Conservation (phyloP, 306 rosid species). For the Pterocarpus macrocarpus region DNA sequence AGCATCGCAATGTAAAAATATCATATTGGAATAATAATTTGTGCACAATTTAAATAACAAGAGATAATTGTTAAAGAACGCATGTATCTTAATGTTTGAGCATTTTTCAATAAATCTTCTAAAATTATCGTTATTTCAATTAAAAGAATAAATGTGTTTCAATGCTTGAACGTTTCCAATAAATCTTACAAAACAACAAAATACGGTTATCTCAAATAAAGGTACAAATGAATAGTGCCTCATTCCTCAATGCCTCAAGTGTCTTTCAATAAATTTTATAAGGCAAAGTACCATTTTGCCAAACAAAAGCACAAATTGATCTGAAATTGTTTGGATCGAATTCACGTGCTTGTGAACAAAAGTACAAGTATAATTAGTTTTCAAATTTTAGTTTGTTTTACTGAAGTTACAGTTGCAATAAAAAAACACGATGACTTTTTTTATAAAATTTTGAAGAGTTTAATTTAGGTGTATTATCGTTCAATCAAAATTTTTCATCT, state of each 20-base stretch:
- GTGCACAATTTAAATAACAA: too few species aligned
- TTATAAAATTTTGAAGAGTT: neutral
- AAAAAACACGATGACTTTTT: neutral
- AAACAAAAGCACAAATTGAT: too few species aligned
- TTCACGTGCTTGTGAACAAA: too few species aligned
- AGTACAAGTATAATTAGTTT: neutral
- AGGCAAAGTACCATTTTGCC: neutral
- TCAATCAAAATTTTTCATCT: too few species aligned
- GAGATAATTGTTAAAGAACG: too few species aligned
- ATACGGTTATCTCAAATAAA: neutral
- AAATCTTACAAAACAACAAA: neutral
- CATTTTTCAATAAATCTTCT: too few species aligned
- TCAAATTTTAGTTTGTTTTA: neutral
- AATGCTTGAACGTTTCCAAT: neutral
- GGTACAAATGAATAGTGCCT: neutral
- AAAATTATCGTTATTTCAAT: too few species aligned
- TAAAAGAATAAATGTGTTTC: neutral
- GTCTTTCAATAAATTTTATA: neutral
- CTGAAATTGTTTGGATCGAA: too few species aligned
- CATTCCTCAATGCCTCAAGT: neutral
- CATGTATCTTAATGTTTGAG: too few species aligned
- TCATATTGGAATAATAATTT: too few species aligned
- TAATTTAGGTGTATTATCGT: too few species aligned
- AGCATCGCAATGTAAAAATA: neutral
- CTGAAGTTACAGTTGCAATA: neutral